Percentiles rank a stretch among this genome's conserved stretches.
Evolutionary conservation across 163 green algal genomes (phyloP).

Genomic region (Scenedesmus sp.): DNA sequence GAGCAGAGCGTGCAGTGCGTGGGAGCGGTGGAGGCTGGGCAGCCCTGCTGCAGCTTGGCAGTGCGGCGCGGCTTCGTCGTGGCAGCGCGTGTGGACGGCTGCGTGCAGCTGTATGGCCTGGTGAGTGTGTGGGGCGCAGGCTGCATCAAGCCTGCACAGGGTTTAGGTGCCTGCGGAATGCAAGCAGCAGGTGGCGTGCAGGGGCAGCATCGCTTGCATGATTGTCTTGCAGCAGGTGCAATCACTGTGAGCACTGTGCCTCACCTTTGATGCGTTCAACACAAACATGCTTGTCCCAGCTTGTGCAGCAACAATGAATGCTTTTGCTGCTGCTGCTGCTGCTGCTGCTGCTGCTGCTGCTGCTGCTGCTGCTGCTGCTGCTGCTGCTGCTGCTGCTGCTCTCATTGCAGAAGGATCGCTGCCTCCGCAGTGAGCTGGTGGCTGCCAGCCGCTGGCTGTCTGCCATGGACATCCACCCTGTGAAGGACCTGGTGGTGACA

Average conservation of each 20-base stretch:
- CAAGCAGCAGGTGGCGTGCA: neutral
- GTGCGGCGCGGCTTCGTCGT: slow-evolving; percentile 60
- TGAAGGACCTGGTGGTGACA: slow-evolving; percentile 63
- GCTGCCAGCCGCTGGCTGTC: slow-evolving; percentile 58
- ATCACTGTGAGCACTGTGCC: too few species aligned
- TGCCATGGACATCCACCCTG: slow-evolving; percentile 70
- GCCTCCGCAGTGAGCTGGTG: slow-evolving; percentile 57
- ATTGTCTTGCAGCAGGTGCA: too few species aligned
- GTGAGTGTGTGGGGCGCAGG: slow-evolving; percentile 54
- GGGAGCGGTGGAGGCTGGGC: neutral
- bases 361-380: too few species aligned
- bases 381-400: neutral
- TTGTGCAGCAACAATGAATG: too few species aligned
- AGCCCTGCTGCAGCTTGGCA: slow-evolving; percentile 52
- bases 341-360: too few species aligned
- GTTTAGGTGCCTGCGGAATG: neutral
- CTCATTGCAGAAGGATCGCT: slow-evolving; percentile 4
- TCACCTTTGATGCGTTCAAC: too few species aligned
- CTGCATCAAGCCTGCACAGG: too few species aligned
- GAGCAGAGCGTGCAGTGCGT: neutral
- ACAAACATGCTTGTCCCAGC: too few species aligned
- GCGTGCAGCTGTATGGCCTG: slow-evolving; percentile 61
- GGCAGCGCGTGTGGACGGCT: slow-evolving; percentile 57
- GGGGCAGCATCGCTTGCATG: neutral
- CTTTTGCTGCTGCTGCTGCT: too few species aligned